Conservation (phyloP, 2,329 filamentous ascomycete genomes). For the Penicillium decumbens region DNA sequence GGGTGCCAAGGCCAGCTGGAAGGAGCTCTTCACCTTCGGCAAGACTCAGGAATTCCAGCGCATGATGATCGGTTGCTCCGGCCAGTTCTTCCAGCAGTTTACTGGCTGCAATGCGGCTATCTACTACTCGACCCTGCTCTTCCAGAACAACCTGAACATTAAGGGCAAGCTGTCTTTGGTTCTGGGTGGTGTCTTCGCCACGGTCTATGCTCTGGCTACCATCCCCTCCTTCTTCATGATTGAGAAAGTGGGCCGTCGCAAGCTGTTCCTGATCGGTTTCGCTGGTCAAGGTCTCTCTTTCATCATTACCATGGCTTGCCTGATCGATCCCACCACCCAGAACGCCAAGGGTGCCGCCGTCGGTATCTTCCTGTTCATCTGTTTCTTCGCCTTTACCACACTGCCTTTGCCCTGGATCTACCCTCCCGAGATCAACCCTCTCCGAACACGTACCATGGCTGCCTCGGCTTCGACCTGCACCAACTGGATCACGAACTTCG, state of each 20-base stretch:
- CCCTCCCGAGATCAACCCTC: slow-evolving; percentile 49
- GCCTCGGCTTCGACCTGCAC: slow-evolving; percentile 49
- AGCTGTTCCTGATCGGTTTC: slow-evolving; percentile 32
- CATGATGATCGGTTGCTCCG: slow-evolving; percentile 27
- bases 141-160: slow-evolving; percentile 37
- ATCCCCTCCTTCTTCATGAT: slow-evolving; percentile 30
- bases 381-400: slow-evolving; percentile 61
- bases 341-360: slow-evolving; percentile 42
- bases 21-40: slow-evolving; percentile 24
- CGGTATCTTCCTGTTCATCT: slow-evolving; percentile 63
- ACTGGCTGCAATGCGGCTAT: slow-evolving; percentile 45
- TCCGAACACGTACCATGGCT: slow-evolving; percentile 51
- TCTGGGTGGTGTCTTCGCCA: slow-evolving; percentile 26
- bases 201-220: slow-evolving; percentile 26
- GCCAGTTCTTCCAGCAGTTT: slow-evolving; percentile 41
- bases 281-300: slow-evolving; percentile 33
- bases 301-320: slow-evolving; percentile 31
- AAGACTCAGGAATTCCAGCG: slow-evolving; percentile 31
- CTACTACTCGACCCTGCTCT: slow-evolving; percentile 44
- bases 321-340: slow-evolving; percentile 22
- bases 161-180: slow-evolving; percentile 17
- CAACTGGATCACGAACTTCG: slow-evolving; percentile 54
- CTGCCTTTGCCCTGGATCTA: slow-evolving; percentile 56
- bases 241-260: slow-evolving; percentile 40
- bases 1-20: slow-evolving; percentile 29